Conservation (phyloP, 352 stramenopile genomes). For the Globisporangium okanoganense region DNA sequence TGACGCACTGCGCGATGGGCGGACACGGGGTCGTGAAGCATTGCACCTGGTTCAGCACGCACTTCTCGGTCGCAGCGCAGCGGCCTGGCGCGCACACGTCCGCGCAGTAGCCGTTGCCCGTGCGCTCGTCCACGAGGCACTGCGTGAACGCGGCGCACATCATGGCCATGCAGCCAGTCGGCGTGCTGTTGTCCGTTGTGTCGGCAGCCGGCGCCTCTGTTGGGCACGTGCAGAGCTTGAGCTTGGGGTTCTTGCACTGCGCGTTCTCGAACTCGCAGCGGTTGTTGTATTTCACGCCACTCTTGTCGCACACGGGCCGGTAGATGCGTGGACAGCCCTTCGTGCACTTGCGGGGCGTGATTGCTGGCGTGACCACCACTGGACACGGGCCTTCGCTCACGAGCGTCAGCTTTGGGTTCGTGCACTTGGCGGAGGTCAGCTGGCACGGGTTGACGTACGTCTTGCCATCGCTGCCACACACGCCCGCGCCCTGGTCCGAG, state of each 20-base stretch:
- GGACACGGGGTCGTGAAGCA: conserved; percentile 59
- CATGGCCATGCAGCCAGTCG: conserved; percentile 29
- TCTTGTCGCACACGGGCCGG: conserved; percentile 43
- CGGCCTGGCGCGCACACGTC: conserved; percentile 42
- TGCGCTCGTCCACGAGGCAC: conserved; percentile 36
- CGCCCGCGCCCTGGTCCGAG: conserved; percentile 5
- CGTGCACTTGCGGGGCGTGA: background rate
- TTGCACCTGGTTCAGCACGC: conserved; percentile 35
- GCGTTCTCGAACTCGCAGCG: conserved; percentile 37
- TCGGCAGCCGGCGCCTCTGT: background rate
- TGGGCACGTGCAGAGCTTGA: background rate
- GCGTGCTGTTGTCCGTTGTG: background rate
- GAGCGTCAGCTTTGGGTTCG: background rate
- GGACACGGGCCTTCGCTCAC: conserved; percentile 10
- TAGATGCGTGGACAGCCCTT: conserved; percentile 9
- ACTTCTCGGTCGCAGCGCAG: conserved; percentile 38
- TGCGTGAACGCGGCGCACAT: conserved; percentile 40
- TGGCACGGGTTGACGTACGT: conserved; percentile 17
- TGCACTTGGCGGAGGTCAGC: conserved; percentile 5
- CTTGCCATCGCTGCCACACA: conserved; percentile 15
- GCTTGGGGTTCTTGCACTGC: conserved; percentile 23
- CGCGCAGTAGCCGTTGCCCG: conserved; percentile 39
- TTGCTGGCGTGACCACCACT: background rate
- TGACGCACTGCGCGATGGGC: conserved; percentile 44
- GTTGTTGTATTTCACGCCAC: conserved; percentile 45